Evolutionary conservation across 192 early-diverging fungal genomes (phyloP).

Genomic region (Entrophospora sp.): DNA sequence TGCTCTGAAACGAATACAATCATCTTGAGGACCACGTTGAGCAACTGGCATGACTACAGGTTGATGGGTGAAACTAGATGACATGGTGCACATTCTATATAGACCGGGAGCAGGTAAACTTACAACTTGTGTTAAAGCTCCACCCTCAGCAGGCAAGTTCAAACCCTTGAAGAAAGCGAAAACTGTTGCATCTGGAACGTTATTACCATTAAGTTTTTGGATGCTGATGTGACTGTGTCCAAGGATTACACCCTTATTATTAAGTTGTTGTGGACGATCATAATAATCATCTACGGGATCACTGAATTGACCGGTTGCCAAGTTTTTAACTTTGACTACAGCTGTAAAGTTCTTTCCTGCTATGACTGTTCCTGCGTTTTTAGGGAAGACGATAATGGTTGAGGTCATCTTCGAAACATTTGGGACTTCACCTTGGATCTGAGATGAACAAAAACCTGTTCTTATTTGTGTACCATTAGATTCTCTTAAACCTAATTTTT

Average conservation of each 20-base stretch:
- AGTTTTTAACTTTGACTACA: background rate
- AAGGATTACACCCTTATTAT: background rate
- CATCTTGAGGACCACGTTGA: conserved; percentile 21
- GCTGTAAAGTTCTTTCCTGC: too few relatives aligned
- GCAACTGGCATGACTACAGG: conserved; percentile 20
- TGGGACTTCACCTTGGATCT: too few relatives aligned
- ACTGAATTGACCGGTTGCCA: background rate
- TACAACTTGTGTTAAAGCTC: background rate
- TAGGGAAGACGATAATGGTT: too few relatives aligned
- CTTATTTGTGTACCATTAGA: too few relatives aligned
- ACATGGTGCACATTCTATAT: conserved; percentile 18
- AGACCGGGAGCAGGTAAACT: background rate
- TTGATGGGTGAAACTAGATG: background rate
- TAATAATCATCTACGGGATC: background rate
- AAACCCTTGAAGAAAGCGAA: conserved; percentile 7
- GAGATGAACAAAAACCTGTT: too few relatives aligned
- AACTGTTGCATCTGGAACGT: background rate
- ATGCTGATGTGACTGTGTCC: background rate
- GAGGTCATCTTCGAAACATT: too few relatives aligned
- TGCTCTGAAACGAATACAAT: conserved; percentile 22
- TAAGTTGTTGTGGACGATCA: background rate
- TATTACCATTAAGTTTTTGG: background rate
- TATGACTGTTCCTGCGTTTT: too few relatives aligned
- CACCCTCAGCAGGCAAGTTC: background rate
- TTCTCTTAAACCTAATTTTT: too few relatives aligned